phyloP scores from a whole-genome alignment of 306 rosid genomes.

The Acacia crassicarpa region DNA sequence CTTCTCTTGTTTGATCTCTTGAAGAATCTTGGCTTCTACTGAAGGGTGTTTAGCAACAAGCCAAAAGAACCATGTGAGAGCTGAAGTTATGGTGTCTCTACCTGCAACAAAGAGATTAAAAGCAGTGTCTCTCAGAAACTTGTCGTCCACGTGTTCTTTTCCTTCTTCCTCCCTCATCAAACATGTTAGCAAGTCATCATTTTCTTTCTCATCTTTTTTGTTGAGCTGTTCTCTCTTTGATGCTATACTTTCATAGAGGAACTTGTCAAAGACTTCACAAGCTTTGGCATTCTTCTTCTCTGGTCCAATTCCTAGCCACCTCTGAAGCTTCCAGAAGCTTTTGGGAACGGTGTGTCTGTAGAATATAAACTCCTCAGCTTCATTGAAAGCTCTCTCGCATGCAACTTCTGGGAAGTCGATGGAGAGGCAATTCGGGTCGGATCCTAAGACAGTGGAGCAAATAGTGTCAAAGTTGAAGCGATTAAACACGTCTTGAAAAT shows the following conservation, averaged over 20 bases:
- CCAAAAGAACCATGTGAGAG: not conserved
- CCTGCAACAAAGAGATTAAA: constrained; percentile 5
- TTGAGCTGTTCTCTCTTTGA: not conserved
- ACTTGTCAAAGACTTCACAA: not conserved
- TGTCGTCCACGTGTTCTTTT: not conserved
- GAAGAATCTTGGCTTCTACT: constrained; percentile 24
- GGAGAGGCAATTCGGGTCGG: not conserved
- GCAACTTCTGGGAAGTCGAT: not conserved
- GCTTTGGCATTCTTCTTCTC: constrained; percentile 1
- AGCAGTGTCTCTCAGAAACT: constrained; percentile 5
- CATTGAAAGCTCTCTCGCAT: not conserved
- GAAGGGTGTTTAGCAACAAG: not conserved
- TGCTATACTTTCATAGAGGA: not conserved
- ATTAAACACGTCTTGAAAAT: not conserved
- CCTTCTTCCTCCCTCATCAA: not conserved
- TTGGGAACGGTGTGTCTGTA: not conserved
- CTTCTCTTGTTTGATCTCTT: not conserved
- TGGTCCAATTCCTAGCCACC: not conserved
- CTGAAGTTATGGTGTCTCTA: not conserved
- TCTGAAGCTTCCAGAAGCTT: not conserved
- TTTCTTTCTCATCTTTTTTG: not conserved
- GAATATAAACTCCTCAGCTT: not conserved
- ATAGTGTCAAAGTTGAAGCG: constrained; percentile 3
- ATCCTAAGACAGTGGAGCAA: not conserved
- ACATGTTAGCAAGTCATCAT: not conserved